These are phyloP conservation scores for Logfia minima DNA, from an alignment of 129 eudicot genomes.

Conservation along the genomic window DNA sequence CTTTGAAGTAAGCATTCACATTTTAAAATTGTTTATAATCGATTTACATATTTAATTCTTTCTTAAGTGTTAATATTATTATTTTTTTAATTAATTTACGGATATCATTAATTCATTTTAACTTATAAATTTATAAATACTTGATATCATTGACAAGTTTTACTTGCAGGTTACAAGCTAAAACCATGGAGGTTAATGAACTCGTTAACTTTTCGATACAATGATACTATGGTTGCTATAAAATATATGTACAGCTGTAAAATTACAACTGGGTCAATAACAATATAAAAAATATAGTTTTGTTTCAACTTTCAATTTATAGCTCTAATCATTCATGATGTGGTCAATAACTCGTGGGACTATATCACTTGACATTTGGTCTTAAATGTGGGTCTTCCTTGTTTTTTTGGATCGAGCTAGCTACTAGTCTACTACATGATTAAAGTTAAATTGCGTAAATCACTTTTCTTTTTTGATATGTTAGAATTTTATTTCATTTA, in stretches of 20 bases:
- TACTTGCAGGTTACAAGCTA: no score
- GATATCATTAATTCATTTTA: no score
- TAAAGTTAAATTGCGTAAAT: conserved; percentile 26
- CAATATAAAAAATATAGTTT: background rate
- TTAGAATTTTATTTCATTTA: background rate
- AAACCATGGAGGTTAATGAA: no score
- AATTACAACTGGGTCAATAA: background rate
- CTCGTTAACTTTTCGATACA: no score
- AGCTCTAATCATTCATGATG: conserved; percentile 17
- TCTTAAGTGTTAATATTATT: no score
- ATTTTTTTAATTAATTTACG: no score
- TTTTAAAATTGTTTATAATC: background rate
- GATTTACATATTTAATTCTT: no score
- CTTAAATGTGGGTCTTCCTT: conserved; percentile 33
- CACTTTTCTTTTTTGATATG: background rate
- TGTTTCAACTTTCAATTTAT: background rate
- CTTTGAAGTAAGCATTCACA: conserved; percentile 36
- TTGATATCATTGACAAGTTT: no score
- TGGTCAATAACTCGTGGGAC: conserved; percentile 34
- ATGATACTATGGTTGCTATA: background rate
- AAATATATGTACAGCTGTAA: background rate
- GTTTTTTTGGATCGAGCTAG: conserved; percentile 25
- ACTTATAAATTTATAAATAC: no score
- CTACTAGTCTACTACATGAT: conserved; percentile 21
- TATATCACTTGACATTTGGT: conserved; percentile 36